phyloP scores from a whole-genome alignment of 148 eudicot species.

The Camellia sinensis region DNA sequence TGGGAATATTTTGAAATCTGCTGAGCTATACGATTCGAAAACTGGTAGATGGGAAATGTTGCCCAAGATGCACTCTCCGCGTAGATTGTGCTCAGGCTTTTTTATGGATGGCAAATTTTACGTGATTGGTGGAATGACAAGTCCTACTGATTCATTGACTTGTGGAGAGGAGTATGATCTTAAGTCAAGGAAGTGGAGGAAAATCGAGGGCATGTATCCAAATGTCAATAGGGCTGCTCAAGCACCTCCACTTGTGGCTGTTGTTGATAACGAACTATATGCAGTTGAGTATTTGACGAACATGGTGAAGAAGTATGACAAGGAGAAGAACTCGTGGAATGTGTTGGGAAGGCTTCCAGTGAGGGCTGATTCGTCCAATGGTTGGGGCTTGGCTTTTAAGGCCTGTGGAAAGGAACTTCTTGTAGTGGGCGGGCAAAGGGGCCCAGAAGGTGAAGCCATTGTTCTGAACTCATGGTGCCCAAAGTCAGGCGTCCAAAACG shows the following conservation, averaged over 20 bases:
- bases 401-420: slow-evolving; percentile 32
- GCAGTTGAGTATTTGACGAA: slow-evolving; percentile 31
- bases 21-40: slow-evolving; percentile 30
- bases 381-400: slow-evolving; percentile 42
- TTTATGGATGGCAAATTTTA: slow-evolving; percentile 36
- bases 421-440: slow-evolving; percentile 38
- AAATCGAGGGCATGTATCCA: slow-evolving; percentile 38
- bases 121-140: slow-evolving; percentile 36
- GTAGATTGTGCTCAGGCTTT: slow-evolving; percentile 35
- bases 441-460: slow-evolving; percentile 35
- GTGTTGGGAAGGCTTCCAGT: slow-evolving; percentile 38
- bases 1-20: slow-evolving; percentile 33
- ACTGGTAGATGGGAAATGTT: slow-evolving; percentile 34
- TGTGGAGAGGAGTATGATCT: slow-evolving; percentile 37
- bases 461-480: slow-evolving; percentile 35
- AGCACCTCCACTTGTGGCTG: slow-evolving; percentile 41
- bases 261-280: slow-evolving; percentile 33
- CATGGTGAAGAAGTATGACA: slow-evolving; percentile 32
- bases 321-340: slow-evolving; percentile 31
- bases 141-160: slow-evolving; percentile 27
- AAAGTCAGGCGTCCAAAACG: slow-evolving; percentile 20
- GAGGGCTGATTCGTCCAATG: slow-evolving; percentile 34
- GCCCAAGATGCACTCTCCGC: slow-evolving; percentile 36
- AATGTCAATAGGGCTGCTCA: slow-evolving; percentile 32
- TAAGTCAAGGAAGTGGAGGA: slow-evolving; percentile 26